Evolutionary conservation across 2,329 filamentous ascomycete genomes (phyloP).

Genomic region (Aspergillus sp.): DNA sequence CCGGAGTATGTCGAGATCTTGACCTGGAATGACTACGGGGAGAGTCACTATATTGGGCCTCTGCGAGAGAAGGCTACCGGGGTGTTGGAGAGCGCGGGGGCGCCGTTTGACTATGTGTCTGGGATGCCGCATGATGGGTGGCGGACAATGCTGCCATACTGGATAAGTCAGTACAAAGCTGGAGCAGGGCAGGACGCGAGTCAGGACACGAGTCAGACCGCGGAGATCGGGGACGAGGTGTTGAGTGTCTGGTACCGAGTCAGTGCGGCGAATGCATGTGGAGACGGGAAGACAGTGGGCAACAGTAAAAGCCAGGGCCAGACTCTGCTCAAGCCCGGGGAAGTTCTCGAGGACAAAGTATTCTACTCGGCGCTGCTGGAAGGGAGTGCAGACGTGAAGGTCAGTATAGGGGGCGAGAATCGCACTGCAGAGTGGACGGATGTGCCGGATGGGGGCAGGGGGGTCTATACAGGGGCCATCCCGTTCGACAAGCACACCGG

Average conservation of each 20-base stretch:
- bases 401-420: conserved; percentile 33
- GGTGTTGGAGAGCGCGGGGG: conserved; percentile 25
- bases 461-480: conserved; percentile 36
- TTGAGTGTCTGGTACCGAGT: conserved; percentile 31
- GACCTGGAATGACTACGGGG: conserved; percentile 63
- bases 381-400: conserved; percentile 26
- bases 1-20: conserved; percentile 58
- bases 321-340: conserved; percentile 18
- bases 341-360: conserved; percentile 22
- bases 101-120: conserved; percentile 40
- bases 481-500: conserved; percentile 24
- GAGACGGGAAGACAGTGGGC: conserved; percentile 26
- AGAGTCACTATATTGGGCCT: conserved; percentile 60
- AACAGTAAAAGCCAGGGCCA: conserved; percentile 30
- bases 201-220: too few relatives aligned
- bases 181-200: conserved; percentile 18
- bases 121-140: conserved; percentile 34
- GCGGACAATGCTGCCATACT: conserved; percentile 33
- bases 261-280: conserved; percentile 20
- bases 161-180: conserved; percentile 36
- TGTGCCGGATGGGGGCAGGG: conserved; percentile 28
- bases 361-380: conserved; percentile 38
- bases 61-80: conserved; percentile 48
- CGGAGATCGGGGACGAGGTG: conserved; percentile 24
- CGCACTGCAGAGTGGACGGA: conserved; percentile 24